These are phyloP conservation scores for Yarrowia bubula DNA, from an alignment of 805 yeast genomes.

Conservation along the genomic window DNA sequence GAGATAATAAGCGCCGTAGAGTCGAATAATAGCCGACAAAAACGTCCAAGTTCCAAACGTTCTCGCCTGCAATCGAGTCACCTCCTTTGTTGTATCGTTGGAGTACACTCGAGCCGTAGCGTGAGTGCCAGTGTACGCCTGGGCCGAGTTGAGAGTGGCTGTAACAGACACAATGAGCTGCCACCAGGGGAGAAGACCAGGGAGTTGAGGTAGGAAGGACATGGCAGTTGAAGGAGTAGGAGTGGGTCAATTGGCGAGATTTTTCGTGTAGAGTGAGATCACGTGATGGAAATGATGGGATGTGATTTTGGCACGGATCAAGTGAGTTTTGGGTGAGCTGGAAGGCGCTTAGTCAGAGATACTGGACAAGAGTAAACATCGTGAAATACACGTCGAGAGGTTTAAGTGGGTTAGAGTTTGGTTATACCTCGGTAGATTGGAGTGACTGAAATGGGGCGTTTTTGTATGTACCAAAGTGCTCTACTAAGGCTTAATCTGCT, in stretches of 20 bases:
- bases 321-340: too few relatives aligned
- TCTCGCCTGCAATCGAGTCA: conserved; percentile 73
- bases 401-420: too few relatives aligned
- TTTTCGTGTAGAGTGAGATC: neutral
- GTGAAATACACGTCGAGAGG: too few relatives aligned
- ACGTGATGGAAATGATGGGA: neutral
- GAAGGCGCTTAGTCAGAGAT: neutral
- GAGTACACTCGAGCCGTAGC: conserved; percentile 78
- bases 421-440: too few relatives aligned
- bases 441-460: too few relatives aligned
- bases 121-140: conserved; percentile 75
- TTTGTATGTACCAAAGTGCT: too few relatives aligned
- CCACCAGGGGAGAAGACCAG: conserved; percentile 73
- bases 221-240: neutral
- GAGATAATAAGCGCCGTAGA: conserved; percentile 80
- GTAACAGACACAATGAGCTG: conserved; percentile 69
- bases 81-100: conserved; percentile 56
- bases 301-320: neutral
- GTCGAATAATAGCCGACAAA: conserved; percentile 76
- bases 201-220: conserved; percentile 30
- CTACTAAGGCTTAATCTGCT: too few relatives aligned
- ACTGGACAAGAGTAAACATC: too few relatives aligned
- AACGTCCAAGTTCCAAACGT: conserved; percentile 99
- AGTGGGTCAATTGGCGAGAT: neutral
- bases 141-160: conserved; percentile 86